Base-by-base conservation (phyloP, 1,284 basidiomycete species). In the Anthracocystis setariae region DNA sequence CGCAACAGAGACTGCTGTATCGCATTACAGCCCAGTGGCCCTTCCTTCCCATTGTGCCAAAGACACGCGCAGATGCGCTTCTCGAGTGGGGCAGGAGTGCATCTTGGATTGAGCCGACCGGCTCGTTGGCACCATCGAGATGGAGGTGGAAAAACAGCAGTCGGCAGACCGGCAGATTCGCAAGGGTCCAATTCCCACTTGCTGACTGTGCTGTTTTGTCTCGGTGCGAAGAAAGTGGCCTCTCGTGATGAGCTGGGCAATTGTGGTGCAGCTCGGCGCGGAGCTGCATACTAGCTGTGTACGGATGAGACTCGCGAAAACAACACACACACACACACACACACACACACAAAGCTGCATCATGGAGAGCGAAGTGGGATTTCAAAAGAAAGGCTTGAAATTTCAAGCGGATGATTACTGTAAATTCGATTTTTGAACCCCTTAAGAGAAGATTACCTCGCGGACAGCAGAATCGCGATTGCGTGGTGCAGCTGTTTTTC, bases 231-330 rank as follows among this genome's bases (percentile, higher is more conserved):
- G 35, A 46, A 46, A 21, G 21, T 20, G 29, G 12, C 10, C 17
- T 17, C 27, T 8, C 10, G 13, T 27, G 43, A 15, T 23, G 8
- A 1, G 24, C 23, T n/a, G n/a, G 17, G 15, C 8, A 8, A 17
- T 29, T 29, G 29, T 33, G 13, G 13, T 42, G 32, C 29, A 8
- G 40, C 42, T 52, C 42, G 50, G 50, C 42, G 50, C 42, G 32
- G 17, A 42, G 49, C 25, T 51, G 49, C 48, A 50, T 37, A 18
- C n/a, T n/a, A n/a, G n/a, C n/a, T n/a, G n/a, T n/a, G n/a, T n/a
- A n/a, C n/a, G n/a, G n/a, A n/a, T n/a, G n/a, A n/a, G n/a, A 23
- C 32, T 5, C 12, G 8, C n/a, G 35, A 42, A 42, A 42, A 42
- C 40, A 42, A 42, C 40, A 42, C 40, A 21, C 40, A 37, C 8